Base-by-base conservation (phyloP, 2,329 filamentous ascomycete species). In the Zymoseptoria ardabiliae region DNA sequence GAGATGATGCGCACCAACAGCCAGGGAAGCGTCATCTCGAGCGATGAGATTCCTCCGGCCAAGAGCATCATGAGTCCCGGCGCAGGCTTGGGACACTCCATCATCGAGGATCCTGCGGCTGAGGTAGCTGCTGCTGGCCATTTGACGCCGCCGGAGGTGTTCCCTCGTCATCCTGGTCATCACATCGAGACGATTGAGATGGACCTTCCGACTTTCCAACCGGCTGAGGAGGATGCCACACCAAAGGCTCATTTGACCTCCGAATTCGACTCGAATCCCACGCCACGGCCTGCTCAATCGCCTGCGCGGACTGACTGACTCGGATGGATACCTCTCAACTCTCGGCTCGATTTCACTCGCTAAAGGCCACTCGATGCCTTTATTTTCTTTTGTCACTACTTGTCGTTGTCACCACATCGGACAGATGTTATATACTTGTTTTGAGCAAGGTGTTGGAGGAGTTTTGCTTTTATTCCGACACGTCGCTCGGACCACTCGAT, bases 1-100 rank as follows among this genome's bases (percentile, higher is more conserved):
- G 93, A 97, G 74, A 97, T 97, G 93, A 93, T 97, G 90, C 86
- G 93, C 53, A 95, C 93, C 20, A 96, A 96, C 73, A 96, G 91
- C 70, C 88, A 93, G 68, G 93, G 95, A 54, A 96, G 92, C 69
- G 83, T 80, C 49, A 76, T 81, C 52, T 80, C 78, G 7, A 72
- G 77, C 25, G 78, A 81, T 51, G 78, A 80, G 53, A 63, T 76
- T 55, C 65, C 71, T 19, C 61, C 64, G n/a, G 59, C 63, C 2
- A 53, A 54, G 28, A 53, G 52, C 13, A 59, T 63, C 2, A 53
- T 53, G 28, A 53, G 50, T n/a, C 30, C 60, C n/a, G 56, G 50
- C n/a, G 48, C 53, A 8, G 59, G 59, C 48, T 56, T 53, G 21
- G 57, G 60, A 5, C 48, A 58, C 45, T 61, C 61, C 23, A 79